Conservation (phyloP, 208 protist genomes). For the Blastocrithidia nonstop region DNA sequence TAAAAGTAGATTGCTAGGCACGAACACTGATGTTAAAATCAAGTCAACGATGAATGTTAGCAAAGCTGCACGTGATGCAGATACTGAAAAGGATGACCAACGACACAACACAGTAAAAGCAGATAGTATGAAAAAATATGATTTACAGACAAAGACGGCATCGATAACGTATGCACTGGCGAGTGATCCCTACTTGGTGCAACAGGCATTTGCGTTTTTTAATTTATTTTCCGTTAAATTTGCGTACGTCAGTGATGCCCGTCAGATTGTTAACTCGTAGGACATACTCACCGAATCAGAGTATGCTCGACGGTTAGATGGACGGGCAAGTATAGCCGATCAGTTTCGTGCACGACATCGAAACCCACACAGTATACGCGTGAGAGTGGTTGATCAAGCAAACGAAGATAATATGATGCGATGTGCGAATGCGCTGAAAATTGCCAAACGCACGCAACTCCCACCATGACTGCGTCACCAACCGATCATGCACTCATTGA, state of each 20-base stretch:
- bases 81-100: no score
- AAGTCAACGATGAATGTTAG: no score
- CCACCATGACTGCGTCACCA: conserved; percentile 63
- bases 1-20: no score
- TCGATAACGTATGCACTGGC: conserved; percentile 35
- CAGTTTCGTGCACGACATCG: conserved; percentile 69
- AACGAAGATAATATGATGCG: conserved; percentile 22
- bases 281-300: conserved; percentile 70
- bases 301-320: conserved; percentile 37
- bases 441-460: conserved; percentile 55
- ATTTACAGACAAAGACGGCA: no score
- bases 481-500: no score
- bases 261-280: conserved; percentile 37
- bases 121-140: no score
- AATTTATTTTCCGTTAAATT: conserved; percentile 43
- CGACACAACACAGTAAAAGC: no score
- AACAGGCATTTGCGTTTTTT: conserved; percentile 69
- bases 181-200: conserved; percentile 69
- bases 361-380: conserved; percentile 34
- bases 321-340: conserved; percentile 41
- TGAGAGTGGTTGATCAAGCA: conserved; percentile 27
- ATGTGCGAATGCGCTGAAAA: conserved; percentile 31
- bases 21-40: no score
- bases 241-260: conserved; percentile 45
- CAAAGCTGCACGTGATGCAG: no score